Conservation (phyloP, 345 rosid species). For the Tarenaya hassleriana region DNA sequence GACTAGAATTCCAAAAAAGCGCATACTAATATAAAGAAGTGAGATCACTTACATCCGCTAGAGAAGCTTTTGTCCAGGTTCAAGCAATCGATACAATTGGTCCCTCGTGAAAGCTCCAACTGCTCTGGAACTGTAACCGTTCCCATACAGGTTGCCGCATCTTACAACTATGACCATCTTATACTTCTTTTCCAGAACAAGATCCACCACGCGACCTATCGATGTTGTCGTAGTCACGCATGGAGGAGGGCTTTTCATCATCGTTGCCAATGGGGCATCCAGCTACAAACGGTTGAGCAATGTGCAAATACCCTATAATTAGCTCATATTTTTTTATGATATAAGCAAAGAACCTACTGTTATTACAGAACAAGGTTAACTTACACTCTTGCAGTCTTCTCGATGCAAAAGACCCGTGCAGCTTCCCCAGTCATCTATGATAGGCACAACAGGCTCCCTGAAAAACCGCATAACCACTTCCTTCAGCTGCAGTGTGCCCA, state of each 20-base stretch:
- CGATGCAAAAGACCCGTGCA: conserved; percentile 71
- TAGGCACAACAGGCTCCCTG: conserved; percentile 52
- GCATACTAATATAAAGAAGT: neutral
- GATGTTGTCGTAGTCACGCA: conserved; percentile 52
- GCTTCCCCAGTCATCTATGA: conserved; percentile 59
- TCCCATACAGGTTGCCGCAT: conserved; percentile 27
- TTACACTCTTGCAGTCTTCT: conserved; percentile 62
- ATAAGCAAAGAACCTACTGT: conserved; percentile 5
- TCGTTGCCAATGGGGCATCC: conserved; percentile 42
- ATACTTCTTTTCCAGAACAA: conserved; percentile 51
- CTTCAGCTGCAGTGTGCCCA: conserved; percentile 38
- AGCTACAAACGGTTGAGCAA: conserved; percentile 36
- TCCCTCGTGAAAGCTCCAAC: conserved; percentile 60
- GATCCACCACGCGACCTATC: conserved; percentile 47
- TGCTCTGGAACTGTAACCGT: conserved; percentile 34
- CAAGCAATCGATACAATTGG: conserved; percentile 38
- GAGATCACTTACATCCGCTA: conserved; percentile 18
- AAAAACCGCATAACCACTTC: conserved; percentile 58
- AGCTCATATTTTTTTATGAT: neutral
- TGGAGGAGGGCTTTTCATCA: conserved; percentile 75
- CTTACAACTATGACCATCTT: conserved; percentile 58
- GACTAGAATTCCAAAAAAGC: conserved; percentile 5
- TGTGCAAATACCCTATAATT: conserved; percentile 16
- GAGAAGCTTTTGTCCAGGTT: conserved; percentile 26
- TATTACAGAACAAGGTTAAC: conserved; percentile 10